Conservation (phyloP, 805 yeast species). For the Saitoella complicata region DNA sequence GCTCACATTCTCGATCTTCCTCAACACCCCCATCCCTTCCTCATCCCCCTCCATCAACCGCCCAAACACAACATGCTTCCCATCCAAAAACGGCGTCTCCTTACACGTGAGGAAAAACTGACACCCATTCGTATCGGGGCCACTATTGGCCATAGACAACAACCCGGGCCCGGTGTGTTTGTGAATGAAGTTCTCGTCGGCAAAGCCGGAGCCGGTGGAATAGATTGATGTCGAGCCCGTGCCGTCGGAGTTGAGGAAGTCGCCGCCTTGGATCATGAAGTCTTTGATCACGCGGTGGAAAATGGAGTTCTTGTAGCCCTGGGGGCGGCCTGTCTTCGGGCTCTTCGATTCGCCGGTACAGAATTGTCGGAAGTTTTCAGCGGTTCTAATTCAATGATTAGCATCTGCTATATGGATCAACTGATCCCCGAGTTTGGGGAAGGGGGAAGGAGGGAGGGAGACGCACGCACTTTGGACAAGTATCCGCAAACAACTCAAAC, state of each 20-base stretch:
- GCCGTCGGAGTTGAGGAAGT: constrained; percentile 26
- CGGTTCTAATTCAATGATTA: constrained; percentile 30
- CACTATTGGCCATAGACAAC: constrained; percentile 20
- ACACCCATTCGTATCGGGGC: constrained; percentile 45
- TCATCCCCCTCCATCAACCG: constrained; percentile 28
- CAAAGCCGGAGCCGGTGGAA: constrained; percentile 27
- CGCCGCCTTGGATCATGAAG: constrained; percentile 41
- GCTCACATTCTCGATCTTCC: constrained; percentile 18
- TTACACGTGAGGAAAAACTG: constrained; percentile 36
- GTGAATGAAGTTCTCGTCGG: constrained; percentile 28
- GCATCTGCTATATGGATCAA: background rate
- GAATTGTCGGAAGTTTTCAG: constrained; percentile 53
- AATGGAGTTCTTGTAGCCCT: constrained; percentile 27
- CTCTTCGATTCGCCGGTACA: constrained; percentile 40
- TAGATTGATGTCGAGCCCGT: constrained; percentile 28
- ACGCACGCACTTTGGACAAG: background rate
- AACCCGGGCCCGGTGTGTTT: constrained; percentile 15
- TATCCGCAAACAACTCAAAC: background rate
- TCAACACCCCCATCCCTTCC: background rate
- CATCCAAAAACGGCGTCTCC: constrained; percentile 26
- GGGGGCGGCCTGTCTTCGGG: background rate
- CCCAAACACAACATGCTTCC: constrained; percentile 36
- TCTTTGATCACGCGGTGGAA: constrained; percentile 36
- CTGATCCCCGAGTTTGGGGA: background rate
- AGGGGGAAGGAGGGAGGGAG: background rate